Percentiles rank a stretch among this genome's conserved stretches.
These are phyloP conservation scores for Capsaspora owczarzaki DNA, from an alignment of 78 protist genomes.

Conservation along the genomic window DNA sequence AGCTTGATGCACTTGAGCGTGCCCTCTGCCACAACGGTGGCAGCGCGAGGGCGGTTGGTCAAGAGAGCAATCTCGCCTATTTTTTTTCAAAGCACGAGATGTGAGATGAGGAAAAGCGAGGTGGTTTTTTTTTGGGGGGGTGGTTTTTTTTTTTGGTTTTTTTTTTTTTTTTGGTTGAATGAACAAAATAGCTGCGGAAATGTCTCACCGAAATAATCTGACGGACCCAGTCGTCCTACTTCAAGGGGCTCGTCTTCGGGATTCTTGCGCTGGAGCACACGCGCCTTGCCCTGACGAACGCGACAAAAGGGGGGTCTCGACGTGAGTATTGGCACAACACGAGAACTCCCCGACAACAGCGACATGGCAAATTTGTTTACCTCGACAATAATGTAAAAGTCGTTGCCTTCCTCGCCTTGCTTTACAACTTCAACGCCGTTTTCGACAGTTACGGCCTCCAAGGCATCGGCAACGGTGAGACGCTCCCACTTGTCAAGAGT, in stretches of 20 bases:
- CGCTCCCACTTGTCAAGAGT: conserved; percentile 51
- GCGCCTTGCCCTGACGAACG: conserved; percentile 3
- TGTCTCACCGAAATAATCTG: conserved; percentile 61
- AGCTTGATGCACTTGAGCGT: conserved; percentile 47
- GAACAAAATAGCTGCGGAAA: too few relatives aligned
- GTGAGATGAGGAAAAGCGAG: too few relatives aligned
- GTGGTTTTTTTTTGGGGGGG: too few relatives aligned
- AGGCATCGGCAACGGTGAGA: conserved; percentile 60
- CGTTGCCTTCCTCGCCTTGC: conserved; percentile 68
- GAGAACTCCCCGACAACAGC: not conserved
- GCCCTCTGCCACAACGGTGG: conserved; percentile 64
- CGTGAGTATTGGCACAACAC: not conserved
- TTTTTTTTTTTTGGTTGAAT: too few relatives aligned
- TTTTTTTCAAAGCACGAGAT: too few relatives aligned
- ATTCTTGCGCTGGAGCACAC: conserved; percentile 8
- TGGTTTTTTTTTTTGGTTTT: too few relatives aligned
- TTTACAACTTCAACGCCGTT: conserved; percentile 48
- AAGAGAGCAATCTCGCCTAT: conserved; percentile 74
- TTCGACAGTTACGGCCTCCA: conserved; percentile 45
- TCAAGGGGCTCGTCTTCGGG: not conserved
- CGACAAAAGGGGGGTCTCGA: not conserved
- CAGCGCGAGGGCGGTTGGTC: conserved; percentile 63
- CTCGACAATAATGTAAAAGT: conserved; percentile 62
- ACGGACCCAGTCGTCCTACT: conserved; percentile 37
- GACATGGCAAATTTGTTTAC: conserved; percentile 4